phyloP scores from a whole-genome alignment of 1,284 basidiomycete species.

The Cronartium ribicola region DNA sequence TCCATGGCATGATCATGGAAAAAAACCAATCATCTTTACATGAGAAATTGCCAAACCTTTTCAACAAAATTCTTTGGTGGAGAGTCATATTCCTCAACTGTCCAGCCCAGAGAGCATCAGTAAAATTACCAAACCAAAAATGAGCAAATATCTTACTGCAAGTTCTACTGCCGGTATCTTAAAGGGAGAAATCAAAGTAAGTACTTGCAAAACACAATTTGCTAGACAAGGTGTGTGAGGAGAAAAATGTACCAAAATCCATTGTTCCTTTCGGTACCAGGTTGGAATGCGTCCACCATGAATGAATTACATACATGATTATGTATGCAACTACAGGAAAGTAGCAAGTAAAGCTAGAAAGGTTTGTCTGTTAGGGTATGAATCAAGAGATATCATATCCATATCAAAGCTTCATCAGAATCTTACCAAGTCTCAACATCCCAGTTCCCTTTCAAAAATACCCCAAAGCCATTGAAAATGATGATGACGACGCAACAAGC shows the following conservation, averaged over 20 bases:
- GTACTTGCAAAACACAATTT: background rate
- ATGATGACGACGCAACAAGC: background rate
- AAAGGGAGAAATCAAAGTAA: background rate
- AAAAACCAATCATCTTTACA: background rate
- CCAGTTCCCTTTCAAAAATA: background rate
- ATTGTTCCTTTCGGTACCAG: constrained; percentile 1
- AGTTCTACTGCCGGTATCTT: background rate
- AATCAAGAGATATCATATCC: background rate
- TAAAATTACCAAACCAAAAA: background rate
- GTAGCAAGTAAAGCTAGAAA: constrained; percentile 9
- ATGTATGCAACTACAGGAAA: constrained; percentile 11
- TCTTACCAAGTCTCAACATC: background rate
- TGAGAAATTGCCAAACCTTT: constrained; percentile 7
- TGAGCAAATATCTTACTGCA: background rate
- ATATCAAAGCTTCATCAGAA: background rate
- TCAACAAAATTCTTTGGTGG: constrained; percentile 4
- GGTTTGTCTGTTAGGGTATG: too few species aligned
- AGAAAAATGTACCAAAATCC: constrained; percentile 1
- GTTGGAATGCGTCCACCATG: constrained; percentile 4
- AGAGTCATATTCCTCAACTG: constrained; percentile 1
- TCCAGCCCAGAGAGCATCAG: background rate
- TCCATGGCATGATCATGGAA: background rate
- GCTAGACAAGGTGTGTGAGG: background rate
- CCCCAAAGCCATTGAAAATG: constrained; percentile 10
- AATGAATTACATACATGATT: background rate